Base-by-base conservation (phyloP, 2,329 filamentous ascomycete genomes). In the Hymenoscyphus fraxineus region DNA sequence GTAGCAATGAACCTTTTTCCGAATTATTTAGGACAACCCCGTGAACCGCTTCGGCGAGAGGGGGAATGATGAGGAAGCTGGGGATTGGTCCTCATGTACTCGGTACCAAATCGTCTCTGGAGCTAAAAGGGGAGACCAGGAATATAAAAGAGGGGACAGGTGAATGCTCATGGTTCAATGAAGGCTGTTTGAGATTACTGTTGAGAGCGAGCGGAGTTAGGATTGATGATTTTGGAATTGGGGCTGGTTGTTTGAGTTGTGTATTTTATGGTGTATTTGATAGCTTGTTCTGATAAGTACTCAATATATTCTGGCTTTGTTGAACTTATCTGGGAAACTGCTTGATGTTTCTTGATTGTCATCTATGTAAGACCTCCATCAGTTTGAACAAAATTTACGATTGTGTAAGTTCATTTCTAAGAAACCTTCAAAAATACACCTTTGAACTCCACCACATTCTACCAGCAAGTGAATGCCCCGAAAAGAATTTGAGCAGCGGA, bases 51-150 rank as follows among this genome's bases (percentile, higher is more conserved):
- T 61, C 22, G 19, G 62, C 58, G 68, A 65, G 70, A 71, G 70
- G 71, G 69, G 69, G 69, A 68, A 68, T 68, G 63, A 69, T 67
- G 58, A 27, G 27, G 38, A 19, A 19, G 41, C 5, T 58, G 61
- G 60, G 61, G 66, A 68, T 70, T 69, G 68, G 69, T 72, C 67
- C 70, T 72, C 69, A 65, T 67, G 56, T 59, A 64, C 44, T 51
- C 44, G 44, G 44, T 51, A 51, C 44, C 44, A 7, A 51, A 2
- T 22, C 3, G 44, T 68, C 32, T 66, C 54, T 67, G 69, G 67
- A 31, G 0, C 22, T 32, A 67, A 69, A 69, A 64, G 63, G 62
- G 55, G 64, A 67, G 66, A 66, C 44, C 63, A 68, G 61, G 63
- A 65, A 57, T 57, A 51, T 40, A 51, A 55, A 60, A 60, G 41